Percentiles rank a stretch among this genome's conserved stretches.
These are phyloP conservation scores for Blastomyces percursus DNA, from an alignment of 2,329 filamentous ascomycete species.

Conservation along the genomic window DNA sequence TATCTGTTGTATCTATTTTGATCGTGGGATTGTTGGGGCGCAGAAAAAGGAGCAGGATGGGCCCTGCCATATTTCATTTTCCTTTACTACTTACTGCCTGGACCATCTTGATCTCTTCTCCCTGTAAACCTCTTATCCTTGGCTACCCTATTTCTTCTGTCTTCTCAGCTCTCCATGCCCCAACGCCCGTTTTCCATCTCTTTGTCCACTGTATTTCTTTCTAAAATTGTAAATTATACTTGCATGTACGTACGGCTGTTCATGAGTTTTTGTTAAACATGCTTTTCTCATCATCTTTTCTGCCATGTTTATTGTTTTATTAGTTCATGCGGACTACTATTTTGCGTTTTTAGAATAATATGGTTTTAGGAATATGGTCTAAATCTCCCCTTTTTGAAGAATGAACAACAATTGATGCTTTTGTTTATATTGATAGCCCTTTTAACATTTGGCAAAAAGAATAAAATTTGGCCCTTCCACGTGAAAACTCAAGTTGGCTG, in stretches of 20 bases:
- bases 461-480: neutral
- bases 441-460: neutral
- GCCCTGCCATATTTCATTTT: neutral
- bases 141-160: neutral
- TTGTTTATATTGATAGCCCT: neutral
- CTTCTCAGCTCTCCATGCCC: neutral
- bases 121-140: neutral
- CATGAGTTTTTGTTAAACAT: neutral
- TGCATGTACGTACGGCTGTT: slow-evolving; percentile 4
- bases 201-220: neutral
- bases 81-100: neutral
- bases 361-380: neutral
- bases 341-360: neutral
- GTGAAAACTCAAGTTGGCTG: neutral
- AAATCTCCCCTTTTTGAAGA: neutral
- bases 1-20: neutral
- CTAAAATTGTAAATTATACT: slow-evolving; percentile 3
- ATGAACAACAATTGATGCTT: neutral
- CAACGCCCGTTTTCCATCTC: neutral
- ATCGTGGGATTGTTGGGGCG: neutral
- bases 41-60: neutral
- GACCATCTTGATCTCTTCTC: neutral
- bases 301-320: neutral
- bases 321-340: neutral
- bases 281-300: neutral